A percentile compares a stretch with the other conserved stretches of the same genome.
phyloP scores from a whole-genome alignment of 2,329 filamentous ascomycete species.

The Cercospora sesami region DNA sequence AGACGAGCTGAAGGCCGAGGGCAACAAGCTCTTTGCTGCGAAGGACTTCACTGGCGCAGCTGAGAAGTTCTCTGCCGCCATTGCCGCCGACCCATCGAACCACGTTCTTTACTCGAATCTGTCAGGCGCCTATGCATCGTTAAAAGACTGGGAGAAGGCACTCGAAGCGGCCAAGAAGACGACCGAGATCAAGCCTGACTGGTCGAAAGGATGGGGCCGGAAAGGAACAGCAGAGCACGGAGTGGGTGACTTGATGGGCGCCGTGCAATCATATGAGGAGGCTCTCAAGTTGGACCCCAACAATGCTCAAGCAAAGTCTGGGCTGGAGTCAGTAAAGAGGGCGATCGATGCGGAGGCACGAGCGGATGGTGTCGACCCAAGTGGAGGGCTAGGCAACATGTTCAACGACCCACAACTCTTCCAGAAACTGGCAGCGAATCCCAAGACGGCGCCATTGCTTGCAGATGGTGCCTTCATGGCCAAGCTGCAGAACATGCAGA shows the following conservation, averaged over 20 bases:
- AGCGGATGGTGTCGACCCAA: conserved; percentile 66
- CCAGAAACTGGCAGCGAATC: conserved; percentile 87
- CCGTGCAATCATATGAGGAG: conserved; percentile 87
- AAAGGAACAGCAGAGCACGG: conserved; percentile 92
- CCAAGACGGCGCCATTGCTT: conserved; percentile 82
- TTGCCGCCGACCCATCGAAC: conserved; percentile 81
- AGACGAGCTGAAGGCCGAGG: conserved; percentile 72
- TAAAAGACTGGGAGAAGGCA: conserved; percentile 82
- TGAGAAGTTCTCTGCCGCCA: conserved; percentile 91
- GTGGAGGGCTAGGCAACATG: conserved; percentile 79
- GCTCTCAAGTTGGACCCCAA: conserved; percentile 89
- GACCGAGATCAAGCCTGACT: conserved; percentile 92
- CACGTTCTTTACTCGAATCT: conserved; percentile 98
- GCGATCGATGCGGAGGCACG: conserved; percentile 77
- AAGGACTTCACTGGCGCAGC: conserved; percentile 96
- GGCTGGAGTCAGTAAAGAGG: conserved; percentile 78
- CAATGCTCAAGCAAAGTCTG: conserved; percentile 91
- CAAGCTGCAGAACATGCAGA: conserved; percentile 78
- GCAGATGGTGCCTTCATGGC: conserved; percentile 84
- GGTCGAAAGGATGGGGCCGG: conserved; percentile 93
- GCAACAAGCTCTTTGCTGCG: conserved; percentile 93
- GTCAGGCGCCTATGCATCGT: conserved; percentile 82
- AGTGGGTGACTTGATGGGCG: conserved; percentile 77
- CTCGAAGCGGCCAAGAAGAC: conserved; percentile 90
- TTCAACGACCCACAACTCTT: conserved; percentile 91